Evolutionary conservation across 176 grass and related monocot genomes (phyloP).

Genomic region (Oryza australiensis): DNA sequence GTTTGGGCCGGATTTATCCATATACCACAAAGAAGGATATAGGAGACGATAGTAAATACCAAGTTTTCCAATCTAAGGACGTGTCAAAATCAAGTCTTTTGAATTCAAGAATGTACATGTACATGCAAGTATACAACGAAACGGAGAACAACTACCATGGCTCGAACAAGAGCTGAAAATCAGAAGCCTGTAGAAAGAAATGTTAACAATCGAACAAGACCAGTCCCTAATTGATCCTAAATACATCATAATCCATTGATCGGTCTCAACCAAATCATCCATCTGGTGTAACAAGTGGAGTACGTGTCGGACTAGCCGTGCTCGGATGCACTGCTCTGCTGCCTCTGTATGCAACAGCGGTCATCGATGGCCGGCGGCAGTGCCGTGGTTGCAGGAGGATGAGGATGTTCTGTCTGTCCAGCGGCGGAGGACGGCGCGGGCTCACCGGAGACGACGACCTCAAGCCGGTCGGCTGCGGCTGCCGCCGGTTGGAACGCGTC

Average conservation of each 20-base stretch:
- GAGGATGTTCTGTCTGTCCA: neutral
- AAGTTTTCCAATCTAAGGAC: neutral
- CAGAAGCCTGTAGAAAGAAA: neutral
- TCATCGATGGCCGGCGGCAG: neutral
- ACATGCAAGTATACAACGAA: neutral
- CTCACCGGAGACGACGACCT: conserved; percentile 33
- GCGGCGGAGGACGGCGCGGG: neutral
- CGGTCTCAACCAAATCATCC: too few relatives aligned
- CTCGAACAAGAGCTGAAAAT: neutral
- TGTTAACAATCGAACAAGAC: neutral
- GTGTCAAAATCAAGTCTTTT: neutral
- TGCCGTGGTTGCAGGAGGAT: neutral
- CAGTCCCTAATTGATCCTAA: conserved; percentile 6
- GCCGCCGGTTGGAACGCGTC: neutral
- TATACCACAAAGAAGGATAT: neutral
- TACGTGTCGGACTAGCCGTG: neutral
- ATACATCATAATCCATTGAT: neutral
- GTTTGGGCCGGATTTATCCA: neutral
- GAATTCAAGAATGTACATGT: neutral
- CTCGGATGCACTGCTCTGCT: conserved; percentile 15
- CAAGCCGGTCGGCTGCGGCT: neutral
- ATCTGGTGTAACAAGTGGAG: too few relatives aligned
- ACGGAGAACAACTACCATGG: neutral
- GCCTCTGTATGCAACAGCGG: too few relatives aligned
- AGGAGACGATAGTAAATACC: neutral